Evolutionary conservation across 1,284 basidiomycete genomes (phyloP), one percentile per base, ranked within the genome.

Genomic region (Cerioporus squamosus): DNA sequence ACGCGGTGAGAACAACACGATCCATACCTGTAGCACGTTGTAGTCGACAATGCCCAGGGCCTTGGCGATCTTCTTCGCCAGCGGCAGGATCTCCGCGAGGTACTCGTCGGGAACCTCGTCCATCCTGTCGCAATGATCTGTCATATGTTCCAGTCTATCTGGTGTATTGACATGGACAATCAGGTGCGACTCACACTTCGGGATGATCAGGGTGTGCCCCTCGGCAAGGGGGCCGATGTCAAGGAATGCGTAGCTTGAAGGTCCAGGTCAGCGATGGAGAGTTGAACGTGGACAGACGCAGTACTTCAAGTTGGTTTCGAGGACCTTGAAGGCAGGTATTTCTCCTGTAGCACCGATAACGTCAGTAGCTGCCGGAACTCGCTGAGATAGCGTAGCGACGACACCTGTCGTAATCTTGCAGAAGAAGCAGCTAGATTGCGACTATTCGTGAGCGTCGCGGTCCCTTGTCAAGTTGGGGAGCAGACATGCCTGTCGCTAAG

Each of bases 351-450:
- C 8, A 29, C 7, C 10, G 29, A 10, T 29, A 4, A 29, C 8
- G 10, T 7, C 7, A 29, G 7, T 7, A 29, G 2, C 29, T 29
- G n/a, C n/a, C n/a, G n/a, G n/a, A n/a, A 29, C 8, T 29, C 8
- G 29, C 29, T 29, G 8, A 29, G 5, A 7, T 1, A 29, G 8
- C 10, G 29, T 29, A 36, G 15, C 33, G 33, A 14, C 33, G 14
- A 17, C 57, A 85, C 93, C 90, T 78, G 91, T 91, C 76, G 94
- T 83, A 72, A 95, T 95, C 77, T 88, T 94, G 81, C 93, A 95
- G 79, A 95, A 95, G 66, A 94, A 75, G 72, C 93, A 95, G 24
- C 73, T 73, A 29, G 18, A 33, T 17, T 5, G 5, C 8, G 12
- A 18, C 15, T 5, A 12, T 36, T n/a, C n/a, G 15, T 36, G 10